Evolutionary conservation across 140 eudicot genomes (phyloP), one percentile per base, ranked within the genome.

Genomic region (Stevia rebaudiana): DNA sequence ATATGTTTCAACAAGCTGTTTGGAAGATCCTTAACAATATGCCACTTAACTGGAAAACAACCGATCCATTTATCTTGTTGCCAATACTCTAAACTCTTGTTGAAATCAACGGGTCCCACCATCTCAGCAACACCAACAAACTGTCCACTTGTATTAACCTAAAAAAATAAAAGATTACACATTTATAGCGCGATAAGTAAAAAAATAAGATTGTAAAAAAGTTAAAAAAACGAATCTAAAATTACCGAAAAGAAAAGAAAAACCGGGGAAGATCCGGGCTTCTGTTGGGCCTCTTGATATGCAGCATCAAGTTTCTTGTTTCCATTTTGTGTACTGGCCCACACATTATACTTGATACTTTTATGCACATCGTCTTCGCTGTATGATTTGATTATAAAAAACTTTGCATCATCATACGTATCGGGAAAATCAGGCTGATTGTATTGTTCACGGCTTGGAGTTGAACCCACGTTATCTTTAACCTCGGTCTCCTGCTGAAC

Each of bases 281-380:
- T 87, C 76, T 64, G 84, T 70, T 84, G 87, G 18, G 94, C 88
- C 50, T 82, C 95, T 53, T 74, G 77, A 65, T 84, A 90, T 7
- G 97, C 90, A 5, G 81, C 81, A 31, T 90, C 95, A 42, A 90
- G 94, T 72, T 90, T 90, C 79, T 90, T 90, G 78, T 90, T 90
- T 18, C 97, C 97, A 22, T 90, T 90, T 30, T 83, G 94, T 7
- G 97, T 90, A 66, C 97, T 90, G 16, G 97, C 76, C 97, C 97
- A 90, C 28, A 90, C 81, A 70, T 76, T 80, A 66, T 90, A 90
- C 75, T 86, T 86, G 37, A 90, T 78, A 47, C 95, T 81, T 80
- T 90, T 90, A 41, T 89, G 97, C 28, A 89, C 94, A 80, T 89
- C 97, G 53, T 89, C 97, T 74, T 89, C 97, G n/a, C 97, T 89